Evolutionary conservation across 192 early-diverging fungal species (phyloP).

Genomic region (Podila verticillata): DNA sequence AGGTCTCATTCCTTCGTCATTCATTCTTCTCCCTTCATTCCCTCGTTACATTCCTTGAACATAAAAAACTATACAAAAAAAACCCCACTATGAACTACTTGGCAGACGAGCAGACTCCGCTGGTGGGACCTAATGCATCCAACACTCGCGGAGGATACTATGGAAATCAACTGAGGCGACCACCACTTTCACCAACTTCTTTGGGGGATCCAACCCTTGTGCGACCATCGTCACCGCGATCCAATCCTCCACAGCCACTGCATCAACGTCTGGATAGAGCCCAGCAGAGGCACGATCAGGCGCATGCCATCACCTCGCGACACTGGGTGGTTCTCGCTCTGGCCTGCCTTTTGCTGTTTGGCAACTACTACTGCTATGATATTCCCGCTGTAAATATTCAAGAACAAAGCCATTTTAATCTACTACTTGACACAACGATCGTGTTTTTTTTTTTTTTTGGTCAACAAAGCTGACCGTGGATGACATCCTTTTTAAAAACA

Average conservation of each 20-base stretch:
- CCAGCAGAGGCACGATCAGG: slow-evolving; percentile 17
- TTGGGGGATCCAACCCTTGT: background rate
- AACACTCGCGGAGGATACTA: slow-evolving; percentile 2
- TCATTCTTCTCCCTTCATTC: background rate
- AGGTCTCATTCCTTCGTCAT: background rate
- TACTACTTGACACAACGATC: too few relatives aligned
- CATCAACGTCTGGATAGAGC: slow-evolving; percentile 13
- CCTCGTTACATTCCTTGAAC: background rate
- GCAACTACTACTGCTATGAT: slow-evolving; percentile 56
- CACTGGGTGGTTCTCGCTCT: slow-evolving; percentile 53
- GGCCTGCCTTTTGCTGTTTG: slow-evolving; percentile 52
- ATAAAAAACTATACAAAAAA: too few relatives aligned
- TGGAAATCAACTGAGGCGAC: slow-evolving; percentile 5
- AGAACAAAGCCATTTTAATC: background rate
- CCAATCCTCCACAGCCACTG: background rate
- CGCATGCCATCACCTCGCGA: slow-evolving; percentile 32
- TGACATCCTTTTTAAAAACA: background rate
- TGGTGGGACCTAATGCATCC: slow-evolving; percentile 1
- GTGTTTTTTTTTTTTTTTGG: too few relatives aligned
- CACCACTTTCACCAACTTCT: background rate
- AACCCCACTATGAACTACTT: slow-evolving; percentile 7
- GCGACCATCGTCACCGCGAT: background rate
- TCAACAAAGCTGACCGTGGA: too few relatives aligned
- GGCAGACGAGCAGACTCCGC: slow-evolving; percentile 22
- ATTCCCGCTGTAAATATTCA: slow-evolving; percentile 41